Conservation (phyloP, 331 rosid genomes). For the Cydonia oblonga region DNA sequence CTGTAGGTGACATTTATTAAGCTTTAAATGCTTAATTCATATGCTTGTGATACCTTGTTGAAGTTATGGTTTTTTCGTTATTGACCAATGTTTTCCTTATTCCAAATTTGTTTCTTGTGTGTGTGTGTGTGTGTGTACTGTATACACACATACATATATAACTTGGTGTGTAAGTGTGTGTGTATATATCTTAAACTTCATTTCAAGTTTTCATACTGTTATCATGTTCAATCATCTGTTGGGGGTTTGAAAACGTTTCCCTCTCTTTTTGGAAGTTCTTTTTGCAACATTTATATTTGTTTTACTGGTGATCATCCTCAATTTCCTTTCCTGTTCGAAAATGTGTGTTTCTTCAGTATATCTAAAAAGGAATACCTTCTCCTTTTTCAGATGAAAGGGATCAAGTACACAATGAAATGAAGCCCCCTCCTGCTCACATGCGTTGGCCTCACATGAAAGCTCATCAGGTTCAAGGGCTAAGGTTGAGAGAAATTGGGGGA, state of each 20-base stretch:
- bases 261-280: background rate
- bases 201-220: background rate
- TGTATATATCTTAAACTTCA: background rate
- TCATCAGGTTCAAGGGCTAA: conserved; percentile 82
- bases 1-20: conserved; percentile 44
- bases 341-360: background rate
- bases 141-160: too few species aligned
- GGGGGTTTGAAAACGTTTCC: background rate
- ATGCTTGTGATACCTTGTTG: background rate
- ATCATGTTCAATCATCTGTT: background rate
- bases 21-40: conserved; percentile 6
- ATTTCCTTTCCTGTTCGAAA: background rate
- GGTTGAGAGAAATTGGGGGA: conserved; percentile 97
- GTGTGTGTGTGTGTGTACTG: too few species aligned
- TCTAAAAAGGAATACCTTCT: conserved; percentile 7
- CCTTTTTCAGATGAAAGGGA: conserved; percentile 45
- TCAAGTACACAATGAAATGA: conserved; percentile 33
- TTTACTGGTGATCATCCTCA: background rate
- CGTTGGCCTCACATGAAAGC: conserved; percentile 99
- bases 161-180: background rate
- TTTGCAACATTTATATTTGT: background rate
- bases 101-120: too few species aligned
- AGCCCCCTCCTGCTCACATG: conserved; percentile 57
- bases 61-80: background rate
- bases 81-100: background rate